These are phyloP conservation scores for Aspergillus fumigatiaffinis DNA, from an alignment of 2,329 filamentous ascomycete genomes.

Conservation along the genomic window DNA sequence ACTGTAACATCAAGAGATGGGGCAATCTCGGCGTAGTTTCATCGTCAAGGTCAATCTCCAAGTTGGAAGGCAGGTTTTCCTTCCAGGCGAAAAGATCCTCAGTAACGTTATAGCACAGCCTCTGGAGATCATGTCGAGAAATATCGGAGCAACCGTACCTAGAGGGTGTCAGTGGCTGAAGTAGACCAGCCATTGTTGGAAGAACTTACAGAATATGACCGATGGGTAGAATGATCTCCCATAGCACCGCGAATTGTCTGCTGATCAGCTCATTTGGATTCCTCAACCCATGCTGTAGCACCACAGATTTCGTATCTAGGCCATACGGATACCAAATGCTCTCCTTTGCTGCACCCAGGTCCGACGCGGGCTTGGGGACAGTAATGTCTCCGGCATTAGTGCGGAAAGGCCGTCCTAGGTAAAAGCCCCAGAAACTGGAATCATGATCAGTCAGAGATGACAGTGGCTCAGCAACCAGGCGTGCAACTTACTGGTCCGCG, in stretches of 20 bases:
- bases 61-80: slow-evolving; percentile 33
- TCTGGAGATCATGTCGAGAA: slow-evolving; percentile 35
- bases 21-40: slow-evolving; percentile 33
- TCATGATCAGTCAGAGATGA: not conserved
- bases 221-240: slow-evolving; percentile 42
- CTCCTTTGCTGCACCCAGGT: slow-evolving; percentile 22
- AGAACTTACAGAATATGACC: slow-evolving; percentile 38
- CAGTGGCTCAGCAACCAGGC: too few relatives aligned
- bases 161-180: not conserved
- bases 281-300: slow-evolving; percentile 18
- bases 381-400: slow-evolving; percentile 40
- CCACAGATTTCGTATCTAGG: slow-evolving; percentile 15
- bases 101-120: slow-evolving; percentile 32
- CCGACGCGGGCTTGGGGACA: slow-evolving; percentile 36
- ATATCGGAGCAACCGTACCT: slow-evolving; percentile 38
- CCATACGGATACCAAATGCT: slow-evolving; percentile 32
- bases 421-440: slow-evolving; percentile 41
- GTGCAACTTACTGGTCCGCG: slow-evolving; percentile 34
- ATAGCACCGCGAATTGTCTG: slow-evolving; percentile 38
- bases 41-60: slow-evolving; percentile 34
- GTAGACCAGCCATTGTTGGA: not conserved
- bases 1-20: slow-evolving; percentile 43
- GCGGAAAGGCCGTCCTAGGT: slow-evolving; percentile 41
- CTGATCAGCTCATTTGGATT: slow-evolving; percentile 34
- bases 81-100: slow-evolving; percentile 41